A percentile compares a stretch with the other conserved stretches of the same genome.
phyloP scores from a whole-genome alignment of 176 grass and related monocot species.

The Rhynchospora pubera region DNA sequence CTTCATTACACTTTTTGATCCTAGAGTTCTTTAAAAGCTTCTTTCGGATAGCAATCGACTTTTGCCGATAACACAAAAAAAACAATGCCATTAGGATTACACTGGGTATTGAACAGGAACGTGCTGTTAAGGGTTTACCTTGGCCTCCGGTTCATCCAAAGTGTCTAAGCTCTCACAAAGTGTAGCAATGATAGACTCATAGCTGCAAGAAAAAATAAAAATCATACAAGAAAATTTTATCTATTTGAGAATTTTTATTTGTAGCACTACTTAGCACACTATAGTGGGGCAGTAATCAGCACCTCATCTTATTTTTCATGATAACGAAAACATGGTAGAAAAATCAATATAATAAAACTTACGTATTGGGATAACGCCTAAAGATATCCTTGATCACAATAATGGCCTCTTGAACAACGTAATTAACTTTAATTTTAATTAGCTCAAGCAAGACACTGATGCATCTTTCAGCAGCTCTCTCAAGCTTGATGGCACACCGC shows the following conservation, averaged over 20 bases:
- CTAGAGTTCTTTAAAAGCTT: not conserved
- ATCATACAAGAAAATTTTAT: not conserved
- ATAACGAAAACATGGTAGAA: constrained; percentile 6
- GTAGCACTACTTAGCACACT: not conserved
- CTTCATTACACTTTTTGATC: not conserved
- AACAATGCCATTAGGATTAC: not conserved
- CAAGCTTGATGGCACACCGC: constrained; percentile 94
- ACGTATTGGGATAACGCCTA: constrained; percentile 99
- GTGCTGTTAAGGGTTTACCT: constrained; percentile 33
- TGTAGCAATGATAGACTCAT: constrained; percentile 94
- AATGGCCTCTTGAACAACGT: constrained; percentile 98
- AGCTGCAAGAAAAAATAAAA: constrained; percentile 42
- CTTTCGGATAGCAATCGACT: not conserved
- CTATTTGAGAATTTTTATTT: not conserved
- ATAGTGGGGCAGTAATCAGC: not conserved
- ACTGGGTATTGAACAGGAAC: not conserved
- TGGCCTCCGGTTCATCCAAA: constrained; percentile 97
- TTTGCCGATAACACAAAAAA: not conserved
- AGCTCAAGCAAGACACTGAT: constrained; percentile 97
- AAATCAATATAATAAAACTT: constrained; percentile 31
- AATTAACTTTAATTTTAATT: constrained; percentile 99
- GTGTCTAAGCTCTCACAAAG: constrained; percentile 96
- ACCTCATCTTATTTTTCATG: not conserved
- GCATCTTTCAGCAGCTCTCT: constrained; percentile 92
- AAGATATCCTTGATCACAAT: constrained; percentile 99